Evolutionary conservation across 441 rosid species (phyloP).

Genomic region (Populus hybrid): DNA sequence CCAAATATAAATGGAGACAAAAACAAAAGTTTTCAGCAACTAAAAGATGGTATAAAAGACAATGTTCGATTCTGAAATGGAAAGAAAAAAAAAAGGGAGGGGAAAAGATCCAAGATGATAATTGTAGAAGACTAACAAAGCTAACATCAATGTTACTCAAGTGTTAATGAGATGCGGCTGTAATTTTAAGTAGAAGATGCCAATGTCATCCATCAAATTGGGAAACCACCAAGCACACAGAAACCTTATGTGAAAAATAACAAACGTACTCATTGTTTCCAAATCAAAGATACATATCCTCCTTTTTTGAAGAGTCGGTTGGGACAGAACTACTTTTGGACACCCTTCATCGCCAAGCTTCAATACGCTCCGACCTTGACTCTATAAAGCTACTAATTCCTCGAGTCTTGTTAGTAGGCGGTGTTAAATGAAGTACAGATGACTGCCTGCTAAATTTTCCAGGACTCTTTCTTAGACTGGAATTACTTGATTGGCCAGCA

Average conservation of each 20-base stretch:
- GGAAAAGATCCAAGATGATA: not conserved
- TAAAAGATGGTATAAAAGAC: not conserved
- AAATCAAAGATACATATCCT: constrained; percentile 2
- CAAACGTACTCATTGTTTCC: constrained; percentile 11
- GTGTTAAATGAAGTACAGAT: constrained; percentile 27
- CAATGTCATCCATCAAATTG: constrained; percentile 10
- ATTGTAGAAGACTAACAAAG: not conserved
- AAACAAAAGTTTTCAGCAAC: not conserved
- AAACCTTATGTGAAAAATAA: constrained; percentile 27
- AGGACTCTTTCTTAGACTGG: constrained; percentile 26
- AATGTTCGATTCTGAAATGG: not conserved
- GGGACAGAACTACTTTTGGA: not conserved
- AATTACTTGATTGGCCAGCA: constrained; percentile 38
- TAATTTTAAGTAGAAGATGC: constrained; percentile 18
- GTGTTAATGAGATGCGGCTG: constrained; percentile 8
- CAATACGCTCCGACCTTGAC: constrained; percentile 60
- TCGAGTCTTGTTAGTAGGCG: constrained; percentile 33
- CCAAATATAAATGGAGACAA: not conserved
- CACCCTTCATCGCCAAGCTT: constrained; percentile 64
- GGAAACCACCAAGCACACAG: constrained; percentile 25
- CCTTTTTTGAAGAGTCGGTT: constrained; percentile 10
- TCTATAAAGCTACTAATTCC: constrained; percentile 52
- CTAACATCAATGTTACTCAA: constrained; percentile 21
- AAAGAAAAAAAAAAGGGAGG: not conserved
- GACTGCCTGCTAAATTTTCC: constrained; percentile 27